Conservation (phyloP, 306 rosid genomes). For the Cucumis cinereus region DNA sequence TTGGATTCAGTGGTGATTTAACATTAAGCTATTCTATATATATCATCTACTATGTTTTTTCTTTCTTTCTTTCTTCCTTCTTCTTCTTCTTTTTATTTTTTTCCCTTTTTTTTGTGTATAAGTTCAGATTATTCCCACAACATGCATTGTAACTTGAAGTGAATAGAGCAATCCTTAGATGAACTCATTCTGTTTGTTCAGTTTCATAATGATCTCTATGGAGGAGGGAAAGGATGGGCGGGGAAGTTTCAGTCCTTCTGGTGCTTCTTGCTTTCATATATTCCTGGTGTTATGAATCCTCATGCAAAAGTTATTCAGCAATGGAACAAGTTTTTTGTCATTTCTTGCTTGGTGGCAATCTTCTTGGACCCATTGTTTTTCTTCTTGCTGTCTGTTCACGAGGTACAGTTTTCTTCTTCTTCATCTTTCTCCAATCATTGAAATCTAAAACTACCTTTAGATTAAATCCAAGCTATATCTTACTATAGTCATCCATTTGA, state of each 20-base stretch:
- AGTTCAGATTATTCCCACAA: neutral
- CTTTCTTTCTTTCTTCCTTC: neutral
- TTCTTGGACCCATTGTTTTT: conserved; percentile 80
- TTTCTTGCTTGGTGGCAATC: conserved; percentile 49
- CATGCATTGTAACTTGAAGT: neutral
- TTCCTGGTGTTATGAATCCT: conserved; percentile 81
- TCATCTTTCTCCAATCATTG: conserved; percentile 7
- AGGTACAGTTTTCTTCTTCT: conserved; percentile 25
- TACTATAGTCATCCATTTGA: neutral
- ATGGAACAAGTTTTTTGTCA: conserved; percentile 67
- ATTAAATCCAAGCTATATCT: neutral
- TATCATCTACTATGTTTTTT: neutral
- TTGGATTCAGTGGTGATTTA: neutral
- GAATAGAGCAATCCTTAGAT: neutral
- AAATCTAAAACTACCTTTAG: neutral
- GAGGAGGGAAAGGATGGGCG: conserved; percentile 69
- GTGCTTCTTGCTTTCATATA: conserved; percentile 34
- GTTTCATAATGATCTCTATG: conserved; percentile 49
- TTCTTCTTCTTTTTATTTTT: too few relatives aligned
- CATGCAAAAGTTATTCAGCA: conserved; percentile 55
- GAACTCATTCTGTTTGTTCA: neutral
- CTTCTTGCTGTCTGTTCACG: conserved; percentile 32
- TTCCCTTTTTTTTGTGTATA: neutral
- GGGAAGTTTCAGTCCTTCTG: conserved; percentile 35
- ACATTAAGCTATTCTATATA: neutral